Evolutionary conservation across 1,284 basidiomycete species (phyloP).

Genomic region (Rhodotorula sp.): DNA sequence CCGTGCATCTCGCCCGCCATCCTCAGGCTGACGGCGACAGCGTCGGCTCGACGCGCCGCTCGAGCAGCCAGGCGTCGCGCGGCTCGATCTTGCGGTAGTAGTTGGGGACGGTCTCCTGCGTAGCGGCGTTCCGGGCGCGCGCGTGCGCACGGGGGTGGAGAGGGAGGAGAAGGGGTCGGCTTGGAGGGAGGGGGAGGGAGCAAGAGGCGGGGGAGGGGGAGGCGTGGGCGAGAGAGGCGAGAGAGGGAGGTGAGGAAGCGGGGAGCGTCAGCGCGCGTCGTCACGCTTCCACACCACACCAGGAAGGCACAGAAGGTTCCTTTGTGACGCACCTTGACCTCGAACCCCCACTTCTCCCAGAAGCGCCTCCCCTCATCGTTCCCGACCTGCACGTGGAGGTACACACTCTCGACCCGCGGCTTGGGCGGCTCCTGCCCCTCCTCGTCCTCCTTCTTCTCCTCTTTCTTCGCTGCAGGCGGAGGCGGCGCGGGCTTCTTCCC

Average conservation of each 20-base stretch:
- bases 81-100: constrained; percentile 48
- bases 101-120: constrained; percentile 40
- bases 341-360: constrained; percentile 52
- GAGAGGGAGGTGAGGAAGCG: too few species aligned
- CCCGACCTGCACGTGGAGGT: constrained; percentile 52
- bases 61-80: constrained; percentile 49
- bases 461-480: constrained; percentile 23
- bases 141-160: neutral
- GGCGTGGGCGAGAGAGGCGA: neutral
- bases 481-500: neutral
- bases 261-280: neutral
- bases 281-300: too few species aligned
- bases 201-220: too few species aligned
- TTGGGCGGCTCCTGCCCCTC: constrained; percentile 17
- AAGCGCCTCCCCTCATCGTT: constrained; percentile 51
- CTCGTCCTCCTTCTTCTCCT: constrained; percentile 28
- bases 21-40: too few species aligned
- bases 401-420: constrained; percentile 46
- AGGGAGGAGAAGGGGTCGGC: neutral
- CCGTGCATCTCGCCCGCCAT: too few species aligned
- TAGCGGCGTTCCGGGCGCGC: too few species aligned
- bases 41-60: constrained; percentile 5
- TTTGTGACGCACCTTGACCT: constrained; percentile 46
- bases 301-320: neutral
- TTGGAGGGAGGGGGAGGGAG: too few species aligned